Conservation (phyloP, 805 yeast species). For the Cyberlindnera maritima region DNA sequence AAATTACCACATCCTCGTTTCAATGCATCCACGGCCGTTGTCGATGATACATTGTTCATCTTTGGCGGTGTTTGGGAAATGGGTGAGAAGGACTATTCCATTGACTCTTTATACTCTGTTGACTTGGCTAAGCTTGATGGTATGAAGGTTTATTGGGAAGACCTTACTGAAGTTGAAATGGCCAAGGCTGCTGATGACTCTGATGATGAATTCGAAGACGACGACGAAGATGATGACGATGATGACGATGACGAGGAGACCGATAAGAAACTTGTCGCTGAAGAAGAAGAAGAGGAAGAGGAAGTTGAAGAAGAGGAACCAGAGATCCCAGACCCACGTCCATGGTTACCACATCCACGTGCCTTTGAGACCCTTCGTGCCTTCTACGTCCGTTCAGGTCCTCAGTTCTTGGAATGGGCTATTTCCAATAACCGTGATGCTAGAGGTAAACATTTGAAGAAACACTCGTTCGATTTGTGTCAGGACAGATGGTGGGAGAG, state of each 20-base stretch:
- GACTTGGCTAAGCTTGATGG: conserved; percentile 89
- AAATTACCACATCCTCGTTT: conserved; percentile 86
- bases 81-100: conserved; percentile 79
- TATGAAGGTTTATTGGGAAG: conserved; percentile 87
- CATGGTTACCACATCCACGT: conserved; percentile 97
- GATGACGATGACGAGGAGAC: conserved; percentile 56
- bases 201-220: conserved; percentile 67
- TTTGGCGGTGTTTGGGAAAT: conserved; percentile 90
- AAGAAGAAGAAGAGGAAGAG: conserved; percentile 59
- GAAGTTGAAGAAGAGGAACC: conserved; percentile 59
- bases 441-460: conserved; percentile 86
- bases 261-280: conserved; percentile 38
- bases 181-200: conserved; percentile 49
- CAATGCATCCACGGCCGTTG: conserved; percentile 80
- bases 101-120: conserved; percentile 83
- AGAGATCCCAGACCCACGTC: conserved; percentile 84
- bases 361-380: conserved; percentile 83
- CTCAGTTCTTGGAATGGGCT: conserved; percentile 89
- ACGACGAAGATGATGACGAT: conserved; percentile 63
- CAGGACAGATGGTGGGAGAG: conserved; percentile 99
- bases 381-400: conserved; percentile 84
- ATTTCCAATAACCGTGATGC: conserved; percentile 81
- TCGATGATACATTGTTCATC: conserved; percentile 78
- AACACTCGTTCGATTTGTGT: conserved; percentile 83
- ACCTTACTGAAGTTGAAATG: conserved; percentile 51